A percentile compares a stretch with the other conserved stretches of the same genome.
Evolutionary conservation across 805 yeast species (phyloP).

Genomic region (Citeromyces nyonsensis): DNA sequence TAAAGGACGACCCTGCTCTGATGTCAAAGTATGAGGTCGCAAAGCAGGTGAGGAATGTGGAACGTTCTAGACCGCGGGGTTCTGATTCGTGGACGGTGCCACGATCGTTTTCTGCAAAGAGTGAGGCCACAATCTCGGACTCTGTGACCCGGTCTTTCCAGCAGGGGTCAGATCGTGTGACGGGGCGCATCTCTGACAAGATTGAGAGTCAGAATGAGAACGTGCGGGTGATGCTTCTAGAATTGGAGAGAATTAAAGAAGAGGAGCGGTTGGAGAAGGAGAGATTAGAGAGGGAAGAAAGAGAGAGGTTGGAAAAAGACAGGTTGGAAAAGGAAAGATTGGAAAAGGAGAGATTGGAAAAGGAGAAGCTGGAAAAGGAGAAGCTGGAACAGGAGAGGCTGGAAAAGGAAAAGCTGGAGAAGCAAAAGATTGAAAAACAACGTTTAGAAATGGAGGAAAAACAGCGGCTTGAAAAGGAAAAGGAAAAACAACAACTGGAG

Average conservation of each 20-base stretch:
- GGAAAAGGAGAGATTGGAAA: slow-evolving; percentile 9
- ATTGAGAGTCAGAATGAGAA: too few relatives aligned
- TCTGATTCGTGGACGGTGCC: too few relatives aligned
- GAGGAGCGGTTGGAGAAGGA: too few relatives aligned
- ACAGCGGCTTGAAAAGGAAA: slow-evolving; percentile 8
- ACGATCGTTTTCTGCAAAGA: too few relatives aligned
- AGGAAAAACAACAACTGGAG: slow-evolving; percentile 3
- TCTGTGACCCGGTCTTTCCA: too few relatives aligned
- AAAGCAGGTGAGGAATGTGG: slow-evolving; percentile 3
- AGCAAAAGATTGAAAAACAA: slow-evolving; percentile 7
- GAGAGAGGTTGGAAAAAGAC: slow-evolving; percentile 6
- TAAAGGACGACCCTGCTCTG: slow-evolving; percentile 3
- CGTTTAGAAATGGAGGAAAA: slow-evolving; percentile 10
- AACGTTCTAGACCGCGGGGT: too few relatives aligned
- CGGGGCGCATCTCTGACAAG: too few relatives aligned
- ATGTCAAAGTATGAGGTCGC: slow-evolving; percentile 5
- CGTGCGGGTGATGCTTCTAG: too few relatives aligned
- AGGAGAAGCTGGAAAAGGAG: slow-evolving; percentile 7
- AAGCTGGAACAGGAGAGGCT: slow-evolving; percentile 7
- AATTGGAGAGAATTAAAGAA: too few relatives aligned
- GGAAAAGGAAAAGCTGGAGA: slow-evolving; percentile 4
- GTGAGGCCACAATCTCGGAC: too few relatives aligned
- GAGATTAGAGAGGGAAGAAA: slow-evolving; percentile 4
- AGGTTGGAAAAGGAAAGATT: slow-evolving; percentile 7
- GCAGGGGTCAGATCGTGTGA: too few relatives aligned